Evolutionary conservation across 495 filamentous ascomycete species (phyloP).

Genomic region (Aspergillus homomorphus): DNA sequence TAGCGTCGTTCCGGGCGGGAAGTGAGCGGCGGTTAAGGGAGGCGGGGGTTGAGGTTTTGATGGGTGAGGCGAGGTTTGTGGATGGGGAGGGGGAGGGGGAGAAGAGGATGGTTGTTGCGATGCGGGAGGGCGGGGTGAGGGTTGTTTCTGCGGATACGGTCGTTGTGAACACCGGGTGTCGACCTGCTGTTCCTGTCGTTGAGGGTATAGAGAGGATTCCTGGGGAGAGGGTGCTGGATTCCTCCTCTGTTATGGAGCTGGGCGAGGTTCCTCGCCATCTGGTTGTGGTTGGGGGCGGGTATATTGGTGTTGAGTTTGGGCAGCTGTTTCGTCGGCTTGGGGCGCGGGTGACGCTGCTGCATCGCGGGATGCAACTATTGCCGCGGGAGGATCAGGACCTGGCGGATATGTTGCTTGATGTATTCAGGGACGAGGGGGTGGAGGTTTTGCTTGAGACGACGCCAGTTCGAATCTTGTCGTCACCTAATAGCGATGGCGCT

Average conservation of each 20-base stretch:
- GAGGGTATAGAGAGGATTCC: conserved; percentile 32
- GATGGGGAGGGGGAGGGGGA: no score
- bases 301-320: conserved; percentile 51
- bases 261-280: conserved; percentile 45
- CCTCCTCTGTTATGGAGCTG: conserved; percentile 45
- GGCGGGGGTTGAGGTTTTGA: conserved; percentile 45
- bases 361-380: conserved; percentile 39
- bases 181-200: conserved; percentile 35
- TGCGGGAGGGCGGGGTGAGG: conserved; percentile 23
- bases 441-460: conserved; percentile 30
- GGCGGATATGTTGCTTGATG: conserved; percentile 28
- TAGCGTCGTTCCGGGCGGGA: conserved; percentile 43
- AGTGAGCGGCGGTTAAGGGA: conserved; percentile 35
- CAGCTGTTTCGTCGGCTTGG: conserved; percentile 49
- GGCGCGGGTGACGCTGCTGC: conserved; percentile 43
- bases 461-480: conserved; percentile 11
- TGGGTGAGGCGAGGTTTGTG: conserved; percentile 40
- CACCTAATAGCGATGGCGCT: not conserved
- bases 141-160: conserved; percentile 35
- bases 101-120: conserved; percentile 30
- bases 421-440: conserved; percentile 42
- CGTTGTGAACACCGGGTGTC: conserved; percentile 46
- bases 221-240: conserved; percentile 38
- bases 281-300: conserved; percentile 48
- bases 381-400: conserved; percentile 44